These are phyloP conservation scores for Acanthamoeba lenticulata DNA, from an alignment of 208 protist genomes.

Conservation along the genomic window DNA sequence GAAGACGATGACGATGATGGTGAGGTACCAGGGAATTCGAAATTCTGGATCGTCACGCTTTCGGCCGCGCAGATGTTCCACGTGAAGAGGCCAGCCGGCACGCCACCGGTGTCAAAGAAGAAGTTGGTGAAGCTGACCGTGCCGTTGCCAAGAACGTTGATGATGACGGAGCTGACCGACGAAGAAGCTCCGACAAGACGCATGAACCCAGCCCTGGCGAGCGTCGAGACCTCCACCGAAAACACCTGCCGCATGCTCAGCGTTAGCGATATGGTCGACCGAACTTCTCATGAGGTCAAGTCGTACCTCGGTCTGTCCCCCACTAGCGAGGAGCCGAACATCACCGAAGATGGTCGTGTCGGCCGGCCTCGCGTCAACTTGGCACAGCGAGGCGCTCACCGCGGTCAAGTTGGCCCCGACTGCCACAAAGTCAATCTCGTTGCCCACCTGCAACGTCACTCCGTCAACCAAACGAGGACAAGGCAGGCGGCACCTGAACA, in stretches of 20 bases:
- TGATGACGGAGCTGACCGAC: not conserved
- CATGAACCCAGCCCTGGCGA: not conserved
- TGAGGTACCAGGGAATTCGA: not conserved
- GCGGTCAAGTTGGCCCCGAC: not conserved
- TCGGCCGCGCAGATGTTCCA: slow-evolving; percentile 33
- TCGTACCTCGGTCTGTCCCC: not conserved
- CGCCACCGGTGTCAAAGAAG: not conserved
- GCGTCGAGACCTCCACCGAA: not conserved
- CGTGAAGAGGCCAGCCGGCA: not conserved
- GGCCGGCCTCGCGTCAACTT: not conserved
- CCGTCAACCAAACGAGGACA: not conserved
- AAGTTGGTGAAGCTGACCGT: slow-evolving; percentile 22
- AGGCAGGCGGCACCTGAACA: not conserved
- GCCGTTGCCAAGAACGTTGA: not conserved
- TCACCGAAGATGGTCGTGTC: not conserved
- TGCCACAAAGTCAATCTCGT: not conserved
- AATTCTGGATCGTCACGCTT: not conserved
- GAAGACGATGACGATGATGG: not conserved
- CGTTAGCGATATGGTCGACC: not conserved
- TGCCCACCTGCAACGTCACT: not conserved
- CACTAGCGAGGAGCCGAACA: not conserved
- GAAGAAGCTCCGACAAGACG: not conserved
- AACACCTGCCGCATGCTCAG: not conserved
- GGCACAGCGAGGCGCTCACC: not conserved
- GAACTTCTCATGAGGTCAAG: not conserved